Evolutionary conservation across 495 filamentous ascomycete genomes (phyloP), one percentile per base, ranked within the genome.

Genomic region (Penicillium flavigenum): DNA sequence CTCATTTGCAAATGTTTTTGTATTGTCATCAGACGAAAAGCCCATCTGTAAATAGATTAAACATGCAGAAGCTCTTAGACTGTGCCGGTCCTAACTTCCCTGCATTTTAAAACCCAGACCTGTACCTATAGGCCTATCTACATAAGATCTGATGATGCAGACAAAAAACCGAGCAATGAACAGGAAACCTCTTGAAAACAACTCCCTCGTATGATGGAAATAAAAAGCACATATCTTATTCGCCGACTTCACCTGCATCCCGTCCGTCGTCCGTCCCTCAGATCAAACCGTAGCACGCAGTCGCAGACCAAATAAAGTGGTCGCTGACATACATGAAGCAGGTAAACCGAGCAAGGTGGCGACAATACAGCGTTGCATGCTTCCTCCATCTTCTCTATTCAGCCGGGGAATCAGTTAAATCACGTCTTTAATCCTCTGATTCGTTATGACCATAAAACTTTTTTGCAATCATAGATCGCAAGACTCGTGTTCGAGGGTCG

Each of bases 161-260:
- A 58, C 50, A 56, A 36, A 67, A 31, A 61, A 50, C 53, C 43
- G 47, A 54, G 59, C 32, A 54, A 68, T 54, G 60, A 53, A 66
- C 51, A 59, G 50, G 61, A 65, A 69, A 61, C 61, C 60, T 75
- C 64, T 68, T 64, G 57, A 64, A 63, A 58, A 68, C 70, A 67
- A 72, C 66, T 72, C 74, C 74, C 63, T 73, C 63, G 66, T 67
- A 65, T 66, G 65, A 72, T 67, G 57, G 51, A 68, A 70, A 65
- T 67, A 67, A 60, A 51, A 63, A 58, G 52, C 51, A 48, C 57
- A 59, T 53, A 42, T 66, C 56, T 59, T 64, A 64, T 65, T 63
- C 50, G 55, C 54, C 59, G 56, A 59, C 63, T 47, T 68, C 51
- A 64, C 56, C 65, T 63, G 56, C 63, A 61, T 61, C 56, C 59